Evolutionary conservation across 176 grass and related monocot genomes (phyloP).

Genomic region (Leersia perrieri): DNA sequence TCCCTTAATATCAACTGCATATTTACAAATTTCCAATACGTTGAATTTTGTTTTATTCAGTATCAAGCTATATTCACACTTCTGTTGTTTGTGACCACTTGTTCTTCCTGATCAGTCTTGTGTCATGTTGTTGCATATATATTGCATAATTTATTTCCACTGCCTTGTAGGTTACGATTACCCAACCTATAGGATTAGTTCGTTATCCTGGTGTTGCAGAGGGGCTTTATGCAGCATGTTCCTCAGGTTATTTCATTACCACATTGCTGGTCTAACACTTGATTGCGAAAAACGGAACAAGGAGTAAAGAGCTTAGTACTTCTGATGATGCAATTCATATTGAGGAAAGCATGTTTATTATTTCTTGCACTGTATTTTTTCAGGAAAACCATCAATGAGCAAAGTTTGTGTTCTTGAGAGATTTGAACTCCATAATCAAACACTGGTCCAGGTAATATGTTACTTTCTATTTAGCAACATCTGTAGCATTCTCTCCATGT

Average conservation of each 20-base stretch:
- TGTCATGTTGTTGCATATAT: background rate
- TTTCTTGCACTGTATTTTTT: constrained; percentile 17
- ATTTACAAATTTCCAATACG: background rate
- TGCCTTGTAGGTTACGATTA: constrained; percentile 61
- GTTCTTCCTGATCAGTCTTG: background rate
- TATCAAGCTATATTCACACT: background rate
- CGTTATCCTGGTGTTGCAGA: constrained; percentile 79
- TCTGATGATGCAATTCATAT: constrained; percentile 3
- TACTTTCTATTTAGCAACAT: constrained; percentile 11
- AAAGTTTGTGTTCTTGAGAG: constrained; percentile 82
- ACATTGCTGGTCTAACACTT: background rate
- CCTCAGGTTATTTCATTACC: constrained; percentile 51
- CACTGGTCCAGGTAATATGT: constrained; percentile 62
- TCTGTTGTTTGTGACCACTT: constrained; percentile 1
- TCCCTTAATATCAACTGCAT: background rate
- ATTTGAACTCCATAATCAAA: constrained; percentile 56
- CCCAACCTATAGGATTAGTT: constrained; percentile 79
- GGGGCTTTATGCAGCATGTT: constrained; percentile 77
- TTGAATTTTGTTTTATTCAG: background rate
- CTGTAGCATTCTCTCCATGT: background rate
- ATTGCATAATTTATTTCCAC: constrained; percentile 18
- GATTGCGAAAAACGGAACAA: background rate
- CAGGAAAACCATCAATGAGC: constrained; percentile 86
- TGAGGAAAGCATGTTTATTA: background rate
- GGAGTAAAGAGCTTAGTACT: background rate